A percentile compares a stretch with the other conserved stretches of the same genome.
Evolutionary conservation across 176 grass and related monocot species (phyloP).

Genomic region (Carex cristatella): DNA sequence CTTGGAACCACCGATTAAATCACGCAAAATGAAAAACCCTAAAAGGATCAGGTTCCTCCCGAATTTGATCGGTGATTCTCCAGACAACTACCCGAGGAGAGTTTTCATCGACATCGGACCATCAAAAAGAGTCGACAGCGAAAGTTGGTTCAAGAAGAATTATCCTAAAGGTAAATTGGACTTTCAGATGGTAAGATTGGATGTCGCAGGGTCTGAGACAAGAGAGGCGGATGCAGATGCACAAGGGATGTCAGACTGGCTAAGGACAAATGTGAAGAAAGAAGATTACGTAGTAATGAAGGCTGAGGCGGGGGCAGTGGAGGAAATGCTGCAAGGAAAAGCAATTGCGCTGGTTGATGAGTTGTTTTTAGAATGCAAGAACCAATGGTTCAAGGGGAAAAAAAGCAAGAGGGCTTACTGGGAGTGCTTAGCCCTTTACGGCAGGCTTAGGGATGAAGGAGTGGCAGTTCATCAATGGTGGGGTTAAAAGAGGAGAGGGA

Average conservation of each 20-base stretch:
- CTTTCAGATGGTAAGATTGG: conserved; percentile 43
- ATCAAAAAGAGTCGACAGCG: background rate
- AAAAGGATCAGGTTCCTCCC: conserved; percentile 32
- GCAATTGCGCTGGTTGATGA: conserved; percentile 40
- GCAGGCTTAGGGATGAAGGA: conserved; percentile 42
- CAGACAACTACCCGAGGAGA: conserved; percentile 33
- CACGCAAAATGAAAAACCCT: conserved; percentile 15
- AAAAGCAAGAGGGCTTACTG: conserved; percentile 37
- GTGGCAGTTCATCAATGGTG: conserved; percentile 66
- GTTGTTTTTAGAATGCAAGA: conserved; percentile 51
- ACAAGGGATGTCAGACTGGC: conserved; percentile 40
- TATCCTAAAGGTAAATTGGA: conserved; percentile 39
- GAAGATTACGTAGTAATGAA: conserved; percentile 64
- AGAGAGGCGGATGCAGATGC: background rate
- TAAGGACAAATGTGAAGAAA: conserved; percentile 41
- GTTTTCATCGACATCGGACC: conserved; percentile 42
- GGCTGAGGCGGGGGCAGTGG: conserved; percentile 33
- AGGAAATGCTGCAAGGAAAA: conserved; percentile 34
- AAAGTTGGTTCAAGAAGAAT: conserved; percentile 46
- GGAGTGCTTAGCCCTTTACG: conserved; percentile 53
- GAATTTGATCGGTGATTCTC: conserved; percentile 33
- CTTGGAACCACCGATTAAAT: conserved; percentile 43
- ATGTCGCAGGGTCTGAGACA: conserved; percentile 5
- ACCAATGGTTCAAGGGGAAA: conserved; percentile 12
- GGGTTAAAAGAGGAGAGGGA: conserved; percentile 29